Percentiles rank a stretch among this genome's conserved stretches.
Conservation (phyloP, 805 yeast genomes). For the Ogataea siamensis region DNA sequence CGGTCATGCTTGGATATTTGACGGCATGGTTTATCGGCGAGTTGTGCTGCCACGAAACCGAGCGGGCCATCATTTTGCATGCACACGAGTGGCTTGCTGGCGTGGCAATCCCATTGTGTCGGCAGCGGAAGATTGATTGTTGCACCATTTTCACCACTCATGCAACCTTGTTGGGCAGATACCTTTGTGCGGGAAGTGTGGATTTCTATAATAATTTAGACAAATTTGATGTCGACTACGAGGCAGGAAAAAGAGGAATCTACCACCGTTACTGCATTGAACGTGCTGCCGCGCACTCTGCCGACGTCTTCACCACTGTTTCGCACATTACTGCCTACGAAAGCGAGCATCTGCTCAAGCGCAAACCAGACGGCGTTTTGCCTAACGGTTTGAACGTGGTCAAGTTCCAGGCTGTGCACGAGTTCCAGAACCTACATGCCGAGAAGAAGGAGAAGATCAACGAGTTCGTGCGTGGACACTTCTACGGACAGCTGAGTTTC, state of each 20-base stretch:
- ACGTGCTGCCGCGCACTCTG: constrained; percentile 92
- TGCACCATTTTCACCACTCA: constrained; percentile 97
- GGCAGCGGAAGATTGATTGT: constrained; percentile 87
- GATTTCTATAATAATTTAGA: constrained; percentile 93
- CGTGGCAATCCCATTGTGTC: constrained; percentile 87
- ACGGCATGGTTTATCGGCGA: constrained; percentile 98
- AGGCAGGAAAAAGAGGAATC: constrained; percentile 96
- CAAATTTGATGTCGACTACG: constrained; percentile 90
- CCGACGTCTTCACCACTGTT: constrained; percentile 96
- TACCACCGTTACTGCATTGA: constrained; percentile 97
- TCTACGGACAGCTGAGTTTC: constrained; percentile 94
- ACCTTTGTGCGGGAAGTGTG: constrained; percentile 93
- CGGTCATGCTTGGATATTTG: constrained; percentile 85
- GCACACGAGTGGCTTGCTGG: constrained; percentile 99
- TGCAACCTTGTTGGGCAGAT: constrained; percentile 93
- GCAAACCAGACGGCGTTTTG: constrained; percentile 97
- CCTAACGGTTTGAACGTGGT: constrained; percentile 96
- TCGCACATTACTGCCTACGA: constrained; percentile 97
- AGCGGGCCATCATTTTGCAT: constrained; percentile 88
- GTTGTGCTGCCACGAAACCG: constrained; percentile 75
- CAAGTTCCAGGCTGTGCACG: constrained; percentile 96
- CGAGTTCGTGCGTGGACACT: constrained; percentile 94
- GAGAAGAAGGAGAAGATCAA: constrained; percentile 85
- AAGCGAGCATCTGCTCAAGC: constrained; percentile 84
- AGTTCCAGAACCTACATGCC: constrained; percentile 95